Base-by-base conservation (phyloP, 108 stramenopile species). In the Skeletonema menzelii region DNA sequence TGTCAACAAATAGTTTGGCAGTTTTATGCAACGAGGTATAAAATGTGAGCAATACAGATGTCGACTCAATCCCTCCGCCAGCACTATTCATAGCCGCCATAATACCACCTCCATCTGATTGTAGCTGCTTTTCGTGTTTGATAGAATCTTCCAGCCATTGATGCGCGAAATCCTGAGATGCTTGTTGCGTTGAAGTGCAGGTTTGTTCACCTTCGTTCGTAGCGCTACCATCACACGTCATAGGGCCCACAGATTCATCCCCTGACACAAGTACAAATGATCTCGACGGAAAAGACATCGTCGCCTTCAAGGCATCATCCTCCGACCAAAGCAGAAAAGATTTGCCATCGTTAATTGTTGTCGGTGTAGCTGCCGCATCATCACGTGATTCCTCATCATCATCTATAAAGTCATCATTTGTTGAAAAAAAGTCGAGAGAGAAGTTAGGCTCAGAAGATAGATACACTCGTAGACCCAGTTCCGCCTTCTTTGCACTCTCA, bases 41-140 rank as follows among this genome's bases (percentile, higher is more conserved):
- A 26, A 90, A 35, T 8, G 87, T 81, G 56, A 93, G 66, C 53
- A 93, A 79, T 19, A 91, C 72, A 55, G 84, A 85, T 8, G 92
- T 93, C 6, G 90, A 91, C 77, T 93, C 92, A 27, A 93, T 90
- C 10, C 92, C 92, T n/a, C 91, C 87, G 26, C 92, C 92, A n/a
- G 92, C 88, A 60, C 81, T 84, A 11, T 86, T 80, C 77, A 87
- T 84, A 7, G 87, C 77, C n/a, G 88, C 85, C 20, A 90, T 87
- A 5, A 93, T 49, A n/a, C 91, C 79, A 19, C 92, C 87, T 47
- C 76, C 86, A 57, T 88, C 90, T 15, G 57, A 74, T 27, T 77
- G 67, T 38, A 82, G 77, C 49, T 75, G 55, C 49, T 83, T 75
- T 53, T 76, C 69, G 59, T 82, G 75, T 44, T 91, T 85, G 13